A percentile compares a stretch with the other conserved stretches of the same genome.
Evolutionary conservation across 1,284 basidiomycete genomes (phyloP).

Genomic region (Puccinia hordei): DNA sequence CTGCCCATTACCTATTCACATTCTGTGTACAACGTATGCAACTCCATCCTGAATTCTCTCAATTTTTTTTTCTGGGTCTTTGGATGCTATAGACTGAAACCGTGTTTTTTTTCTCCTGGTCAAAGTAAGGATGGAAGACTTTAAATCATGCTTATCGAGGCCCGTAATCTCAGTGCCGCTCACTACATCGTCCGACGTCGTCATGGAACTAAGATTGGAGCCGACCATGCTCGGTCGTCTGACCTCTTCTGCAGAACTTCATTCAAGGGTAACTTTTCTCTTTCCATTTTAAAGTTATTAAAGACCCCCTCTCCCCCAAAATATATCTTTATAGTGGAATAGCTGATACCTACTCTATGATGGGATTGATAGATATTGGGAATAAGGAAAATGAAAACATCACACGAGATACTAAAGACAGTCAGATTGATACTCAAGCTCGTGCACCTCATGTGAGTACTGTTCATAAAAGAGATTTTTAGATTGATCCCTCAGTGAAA

Average conservation of each 20-base stretch:
- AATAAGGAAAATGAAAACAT: neutral
- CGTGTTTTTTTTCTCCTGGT: neutral
- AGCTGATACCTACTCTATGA: neutral
- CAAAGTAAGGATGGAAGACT: conserved; percentile 34
- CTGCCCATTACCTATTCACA: conserved; percentile 30
- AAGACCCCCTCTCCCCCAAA: neutral
- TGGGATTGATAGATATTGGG: neutral
- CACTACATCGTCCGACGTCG: conserved; percentile 27
- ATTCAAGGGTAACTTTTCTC: neutral
- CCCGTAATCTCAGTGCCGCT: conserved; percentile 21
- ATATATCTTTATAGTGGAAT: too few relatives aligned
- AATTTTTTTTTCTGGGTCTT: too few relatives aligned
- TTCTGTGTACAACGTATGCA: conserved; percentile 28
- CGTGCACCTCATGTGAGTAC: conserved; percentile 22
- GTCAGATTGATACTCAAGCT: conserved; percentile 23
- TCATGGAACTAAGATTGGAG: neutral
- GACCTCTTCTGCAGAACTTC: conserved; percentile 27
- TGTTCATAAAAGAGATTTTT: neutral
- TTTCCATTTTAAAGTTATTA: neutral
- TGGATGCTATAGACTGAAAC: neutral
- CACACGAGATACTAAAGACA: neutral
- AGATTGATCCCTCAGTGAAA: too few relatives aligned
- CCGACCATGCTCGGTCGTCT: conserved; percentile 32
- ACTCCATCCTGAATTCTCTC: too few relatives aligned
- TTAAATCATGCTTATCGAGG: conserved; percentile 41